These are phyloP conservation scores for Tulasnella calospora DNA, from an alignment of 768 basidiomycete species.

Conservation along the genomic window DNA sequence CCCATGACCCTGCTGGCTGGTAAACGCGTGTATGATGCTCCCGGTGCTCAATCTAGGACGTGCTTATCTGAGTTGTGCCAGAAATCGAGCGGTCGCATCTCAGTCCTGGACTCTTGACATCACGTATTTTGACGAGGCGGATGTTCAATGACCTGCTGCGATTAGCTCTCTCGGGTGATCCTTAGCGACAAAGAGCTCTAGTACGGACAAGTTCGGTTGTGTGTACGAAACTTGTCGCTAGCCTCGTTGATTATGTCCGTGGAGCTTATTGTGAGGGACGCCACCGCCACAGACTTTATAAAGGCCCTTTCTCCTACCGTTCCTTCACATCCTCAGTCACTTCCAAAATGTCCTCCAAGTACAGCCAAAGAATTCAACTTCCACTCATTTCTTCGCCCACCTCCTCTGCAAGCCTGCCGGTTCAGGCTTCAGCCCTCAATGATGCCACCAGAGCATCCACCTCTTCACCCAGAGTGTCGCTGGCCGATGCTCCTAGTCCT, in stretches of 20 bases:
- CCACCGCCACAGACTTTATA: not conserved
- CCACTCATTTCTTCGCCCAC: conserved; percentile 10
- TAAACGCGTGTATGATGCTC: not conserved
- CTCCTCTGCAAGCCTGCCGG: not conserved
- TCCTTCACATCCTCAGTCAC: not conserved
- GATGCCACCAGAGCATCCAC: not conserved
- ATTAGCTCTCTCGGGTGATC: not conserved
- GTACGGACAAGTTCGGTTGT: not conserved
- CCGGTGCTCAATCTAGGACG: conserved; percentile 5
- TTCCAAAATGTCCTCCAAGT: not conserved
- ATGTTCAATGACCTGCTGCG: not conserved
- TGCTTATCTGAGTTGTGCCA: not conserved
- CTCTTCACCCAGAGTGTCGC: not conserved
- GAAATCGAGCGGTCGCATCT: not conserved
- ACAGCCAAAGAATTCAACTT: conserved; percentile 3
- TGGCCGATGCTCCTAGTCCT: not conserved
- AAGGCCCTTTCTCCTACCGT: not conserved
- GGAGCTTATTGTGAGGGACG: not conserved
- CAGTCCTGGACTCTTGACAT: conserved; percentile 1
- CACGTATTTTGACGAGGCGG: not conserved
- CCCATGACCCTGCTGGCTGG: not conserved
- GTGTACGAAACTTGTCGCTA: not conserved
- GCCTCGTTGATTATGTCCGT: conserved; percentile 4
- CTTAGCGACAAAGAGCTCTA: conserved; percentile 4
- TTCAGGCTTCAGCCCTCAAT: not conserved